These are phyloP conservation scores for Primulina eburnea DNA, from an alignment of 257 asterid species.

Conservation along the genomic window DNA sequence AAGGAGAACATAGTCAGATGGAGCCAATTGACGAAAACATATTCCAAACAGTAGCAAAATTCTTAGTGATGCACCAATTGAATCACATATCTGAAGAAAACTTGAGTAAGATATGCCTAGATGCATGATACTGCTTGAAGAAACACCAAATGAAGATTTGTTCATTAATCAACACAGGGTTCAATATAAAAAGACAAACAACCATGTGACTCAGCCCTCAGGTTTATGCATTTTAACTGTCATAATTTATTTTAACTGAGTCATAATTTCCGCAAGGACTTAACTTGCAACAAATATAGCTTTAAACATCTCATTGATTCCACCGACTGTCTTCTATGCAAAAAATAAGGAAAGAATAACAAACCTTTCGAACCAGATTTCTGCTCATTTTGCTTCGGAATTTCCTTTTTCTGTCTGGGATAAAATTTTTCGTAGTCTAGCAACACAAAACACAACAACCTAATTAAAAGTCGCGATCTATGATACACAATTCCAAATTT, in stretches of 20 bases:
- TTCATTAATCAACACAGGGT: not conserved
- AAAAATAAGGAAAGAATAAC: constrained; percentile 16
- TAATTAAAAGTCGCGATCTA: not conserved
- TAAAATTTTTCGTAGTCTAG: constrained; percentile 43
- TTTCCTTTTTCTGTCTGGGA: constrained; percentile 57
- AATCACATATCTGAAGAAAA: not conserved
- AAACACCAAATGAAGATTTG: constrained; percentile 1
- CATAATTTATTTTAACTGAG: not conserved
- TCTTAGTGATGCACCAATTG: not conserved
- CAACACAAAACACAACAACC: not conserved
- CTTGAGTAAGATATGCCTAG: not conserved
- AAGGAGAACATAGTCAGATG: too few species aligned
- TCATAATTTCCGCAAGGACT: not conserved
- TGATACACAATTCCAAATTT: not conserved
- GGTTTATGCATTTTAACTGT: not conserved
- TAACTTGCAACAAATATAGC: not conserved
- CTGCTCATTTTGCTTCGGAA: constrained; percentile 51
- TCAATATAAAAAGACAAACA: not conserved
- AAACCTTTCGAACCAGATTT: constrained; percentile 64
- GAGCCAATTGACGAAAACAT: not conserved
- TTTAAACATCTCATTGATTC: constrained; percentile 1
- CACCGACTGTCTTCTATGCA: not conserved
- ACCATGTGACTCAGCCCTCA: not conserved
- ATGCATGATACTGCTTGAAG: not conserved
- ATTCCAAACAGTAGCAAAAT: constrained; percentile 5